Percentiles rank a stretch among this genome's conserved stretches.
phyloP scores from a whole-genome alignment of 495 filamentous ascomycete species.

The Talaromyces proteolyticus region DNA sequence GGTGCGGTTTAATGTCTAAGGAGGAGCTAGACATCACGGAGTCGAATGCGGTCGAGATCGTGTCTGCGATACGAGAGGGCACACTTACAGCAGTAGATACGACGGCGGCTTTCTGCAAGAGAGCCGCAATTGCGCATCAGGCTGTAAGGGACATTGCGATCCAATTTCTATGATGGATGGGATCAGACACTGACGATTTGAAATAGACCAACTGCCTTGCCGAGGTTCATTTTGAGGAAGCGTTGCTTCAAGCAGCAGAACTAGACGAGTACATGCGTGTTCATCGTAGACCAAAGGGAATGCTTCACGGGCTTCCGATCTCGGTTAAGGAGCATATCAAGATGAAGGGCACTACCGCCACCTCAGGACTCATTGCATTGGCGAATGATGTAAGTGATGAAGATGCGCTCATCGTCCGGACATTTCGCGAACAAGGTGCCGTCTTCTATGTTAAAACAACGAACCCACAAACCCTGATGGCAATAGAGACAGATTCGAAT shows the following conservation, averaged over 20 bases:
- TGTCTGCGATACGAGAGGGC: slow-evolving; percentile 38
- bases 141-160: slow-evolving; percentile 29
- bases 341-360: slow-evolving; percentile 36
- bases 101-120: slow-evolving; percentile 55
- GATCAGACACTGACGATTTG: neutral
- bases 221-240: slow-evolving; percentile 60
- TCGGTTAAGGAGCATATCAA: slow-evolving; percentile 63
- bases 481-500: slow-evolving; percentile 58
- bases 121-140: slow-evolving; percentile 56
- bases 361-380: slow-evolving; percentile 36
- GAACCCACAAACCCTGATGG: slow-evolving; percentile 49
- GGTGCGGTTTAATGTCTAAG: slow-evolving; percentile 42
- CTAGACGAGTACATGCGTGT: slow-evolving; percentile 49
- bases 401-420: neutral
- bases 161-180: neutral
- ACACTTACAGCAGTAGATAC: slow-evolving; percentile 49
- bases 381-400: slow-evolving; percentile 2
- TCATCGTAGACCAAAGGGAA: slow-evolving; percentile 47
- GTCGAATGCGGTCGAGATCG: slow-evolving; percentile 45
- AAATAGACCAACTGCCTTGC: slow-evolving; percentile 55
- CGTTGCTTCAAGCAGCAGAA: slow-evolving; percentile 48
- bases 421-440: slow-evolving; percentile 25
- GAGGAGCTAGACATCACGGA: slow-evolving; percentile 57
- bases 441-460: slow-evolving; percentile 66
- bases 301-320: slow-evolving; percentile 64